Evolutionary conservation across 768 basidiomycete species (phyloP), one percentile per base, ranked within the genome.

Genomic region (Porphyrellus cyaneotinctus): DNA sequence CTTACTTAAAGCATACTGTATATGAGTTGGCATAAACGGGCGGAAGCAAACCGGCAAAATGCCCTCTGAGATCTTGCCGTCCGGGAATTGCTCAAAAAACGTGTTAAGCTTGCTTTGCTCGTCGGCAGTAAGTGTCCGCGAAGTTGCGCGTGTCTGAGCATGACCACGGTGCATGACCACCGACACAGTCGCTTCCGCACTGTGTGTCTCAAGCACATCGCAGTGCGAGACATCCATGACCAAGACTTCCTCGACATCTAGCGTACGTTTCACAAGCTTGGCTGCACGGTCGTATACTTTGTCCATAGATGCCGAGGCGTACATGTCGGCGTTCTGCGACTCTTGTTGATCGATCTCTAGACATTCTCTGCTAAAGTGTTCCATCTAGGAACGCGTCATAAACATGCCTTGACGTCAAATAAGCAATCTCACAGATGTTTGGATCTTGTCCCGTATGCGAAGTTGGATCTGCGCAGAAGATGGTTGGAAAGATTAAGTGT

Each of bases 141-240:
- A 79, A 41, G 72, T 79, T 54, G 80, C 77, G 35, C 75, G 78
- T 36, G 71, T 67, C 20, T 76, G 77, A 0, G 80, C 75, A 49
- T 85, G 81, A 1, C 87, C 86, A 49, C 82, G 78, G 67, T 91
- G 85, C 68, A 88, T 77, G 31, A 80, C 81, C 47, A 91, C 80
- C 8, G 83, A 81, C 22, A 88, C 79, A 15, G 75, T 76, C 28
- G 83, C 80, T 64, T 87, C 87, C 13, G 73, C 69, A 26, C 66
- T 65, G 36, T 83, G 76, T 0, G 86, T 79, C 68, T 95, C 91
- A 35, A 89, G 72, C 28, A 93, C 84, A 64, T 97, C 91, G 62
- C 88, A 91, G 56, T 92, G 88, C 18, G 90, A 89, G 36, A 97
- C 85, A 67, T 97, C 94, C 78, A 97, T 84, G 45, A 97, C 88